A percentile compares a stretch with the other conserved stretches of the same genome.
Conservation (phyloP, 2,329 filamentous ascomycete genomes). For the Fusarium anthophilum region DNA sequence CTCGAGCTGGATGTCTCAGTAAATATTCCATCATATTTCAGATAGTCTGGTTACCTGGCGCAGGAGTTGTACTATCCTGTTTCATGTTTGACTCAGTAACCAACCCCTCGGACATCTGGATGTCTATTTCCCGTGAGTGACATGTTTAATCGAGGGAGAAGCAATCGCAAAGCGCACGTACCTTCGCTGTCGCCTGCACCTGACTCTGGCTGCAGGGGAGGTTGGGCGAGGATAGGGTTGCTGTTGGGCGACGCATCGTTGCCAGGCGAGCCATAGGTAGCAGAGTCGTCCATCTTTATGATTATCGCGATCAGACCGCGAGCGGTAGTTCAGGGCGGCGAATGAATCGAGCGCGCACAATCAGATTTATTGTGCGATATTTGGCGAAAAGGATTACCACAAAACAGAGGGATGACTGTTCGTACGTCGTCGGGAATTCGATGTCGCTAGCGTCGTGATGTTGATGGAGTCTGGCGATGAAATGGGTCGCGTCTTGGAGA, state of each 20-base stretch:
- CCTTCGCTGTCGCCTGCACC: slow-evolving; percentile 57
- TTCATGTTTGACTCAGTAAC: slow-evolving; percentile 62
- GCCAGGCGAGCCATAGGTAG: slow-evolving; percentile 66
- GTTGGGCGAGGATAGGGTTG: slow-evolving; percentile 66
- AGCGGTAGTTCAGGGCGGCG: slow-evolving; percentile 14
- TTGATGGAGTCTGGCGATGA: slow-evolving; percentile 40
- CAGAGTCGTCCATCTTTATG: slow-evolving; percentile 66
- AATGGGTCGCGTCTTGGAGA: slow-evolving; percentile 48
- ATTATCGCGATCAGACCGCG: slow-evolving; percentile 23
- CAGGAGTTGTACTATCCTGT: slow-evolving; percentile 69
- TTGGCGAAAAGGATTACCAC: background rate
- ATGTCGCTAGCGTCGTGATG: slow-evolving; percentile 40
- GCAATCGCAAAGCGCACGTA: slow-evolving; percentile 43
- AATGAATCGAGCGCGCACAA: slow-evolving; percentile 30
- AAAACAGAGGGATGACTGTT: slow-evolving; percentile 7
- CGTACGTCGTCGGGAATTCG: slow-evolving; percentile 20
- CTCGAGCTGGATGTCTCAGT: slow-evolving; percentile 65
- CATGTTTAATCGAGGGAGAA: background rate
- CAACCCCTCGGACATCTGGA: slow-evolving; percentile 68
- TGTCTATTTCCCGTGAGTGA: slow-evolving; percentile 57
- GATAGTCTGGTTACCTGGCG: slow-evolving; percentile 65
- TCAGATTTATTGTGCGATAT: slow-evolving; percentile 17
- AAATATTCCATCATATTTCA: slow-evolving; percentile 67
- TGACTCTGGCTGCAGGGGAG: slow-evolving; percentile 59
- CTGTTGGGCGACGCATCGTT: slow-evolving; percentile 65